Conservation (phyloP, 208 protist genomes). For the Trypanosomatidae sp. region DNA sequence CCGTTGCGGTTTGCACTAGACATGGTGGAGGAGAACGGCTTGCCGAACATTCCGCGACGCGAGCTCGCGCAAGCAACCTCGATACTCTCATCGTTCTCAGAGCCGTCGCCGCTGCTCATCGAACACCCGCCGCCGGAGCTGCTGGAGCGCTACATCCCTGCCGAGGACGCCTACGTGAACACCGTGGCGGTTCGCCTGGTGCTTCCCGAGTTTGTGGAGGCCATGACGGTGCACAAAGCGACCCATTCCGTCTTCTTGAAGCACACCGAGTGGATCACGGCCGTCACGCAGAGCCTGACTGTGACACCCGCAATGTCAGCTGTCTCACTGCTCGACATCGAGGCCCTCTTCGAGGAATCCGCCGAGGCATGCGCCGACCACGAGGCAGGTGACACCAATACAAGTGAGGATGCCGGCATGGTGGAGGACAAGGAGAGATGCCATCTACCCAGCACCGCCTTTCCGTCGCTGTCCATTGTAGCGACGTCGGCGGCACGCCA, state of each 20-base stretch:
- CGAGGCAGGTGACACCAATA: background rate
- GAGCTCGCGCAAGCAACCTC: background rate
- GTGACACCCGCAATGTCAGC: slow-evolving; percentile 29
- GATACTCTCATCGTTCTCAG: background rate
- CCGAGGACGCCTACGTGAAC: slow-evolving; percentile 26
- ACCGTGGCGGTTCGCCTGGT: slow-evolving; percentile 28
- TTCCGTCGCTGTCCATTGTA: background rate
- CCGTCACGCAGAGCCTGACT: slow-evolving; percentile 34
- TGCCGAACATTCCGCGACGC: slow-evolving; percentile 8
- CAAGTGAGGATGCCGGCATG: background rate
- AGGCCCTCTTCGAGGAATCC: slow-evolving; percentile 8
- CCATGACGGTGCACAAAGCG: slow-evolving; percentile 78
- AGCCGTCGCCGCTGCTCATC: slow-evolving; percentile 6
- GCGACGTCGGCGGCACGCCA: background rate
- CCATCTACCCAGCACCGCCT: background rate
- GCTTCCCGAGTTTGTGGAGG: slow-evolving; percentile 69
- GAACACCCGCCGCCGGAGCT: slow-evolving; percentile 14
- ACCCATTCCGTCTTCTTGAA: slow-evolving; percentile 48
- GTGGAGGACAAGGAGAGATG: background rate
- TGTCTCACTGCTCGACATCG: slow-evolving; percentile 13
- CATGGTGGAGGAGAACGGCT: slow-evolving; percentile 18
- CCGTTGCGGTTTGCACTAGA: slow-evolving; percentile 21
- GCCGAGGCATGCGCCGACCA: background rate
- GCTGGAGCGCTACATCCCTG: slow-evolving; percentile 14
- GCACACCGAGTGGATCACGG: slow-evolving; percentile 36